Conservation (phyloP, 2,329 filamentous ascomycete genomes). For the Chaetomiaceae sp. region DNA sequence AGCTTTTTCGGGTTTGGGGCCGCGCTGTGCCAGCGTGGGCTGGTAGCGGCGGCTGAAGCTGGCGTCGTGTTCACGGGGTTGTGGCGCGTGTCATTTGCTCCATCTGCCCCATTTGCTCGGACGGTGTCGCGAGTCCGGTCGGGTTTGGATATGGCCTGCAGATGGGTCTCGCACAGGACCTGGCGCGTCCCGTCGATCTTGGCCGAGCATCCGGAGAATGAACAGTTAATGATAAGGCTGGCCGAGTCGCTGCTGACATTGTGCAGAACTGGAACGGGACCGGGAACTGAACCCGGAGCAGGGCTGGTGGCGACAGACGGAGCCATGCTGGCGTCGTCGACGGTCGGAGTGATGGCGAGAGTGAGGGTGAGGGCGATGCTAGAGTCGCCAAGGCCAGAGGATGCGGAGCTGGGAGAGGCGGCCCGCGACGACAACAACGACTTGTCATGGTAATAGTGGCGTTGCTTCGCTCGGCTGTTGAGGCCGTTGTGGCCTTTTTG, state of each 20-base stretch:
- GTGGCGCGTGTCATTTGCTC: background rate
- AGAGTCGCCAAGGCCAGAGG: background rate
- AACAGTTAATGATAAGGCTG: slow-evolving; percentile 9
- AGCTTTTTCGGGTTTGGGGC: slow-evolving; percentile 14
- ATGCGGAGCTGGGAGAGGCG: slow-evolving; percentile 13
- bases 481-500: background rate
- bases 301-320: background rate
- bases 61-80: background rate
- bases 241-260: background rate
- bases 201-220: slow-evolving; percentile 12
- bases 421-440: slow-evolving; percentile 15
- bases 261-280: background rate
- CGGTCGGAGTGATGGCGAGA: no score
- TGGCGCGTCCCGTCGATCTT: slow-evolving; percentile 13
- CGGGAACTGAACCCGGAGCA: background rate
- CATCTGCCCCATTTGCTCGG: slow-evolving; percentile 1
- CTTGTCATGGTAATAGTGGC: slow-evolving; percentile 18
- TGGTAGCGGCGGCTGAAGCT: background rate
- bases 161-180: slow-evolving; percentile 12
- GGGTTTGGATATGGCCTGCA: slow-evolving; percentile 4
- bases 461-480: background rate
- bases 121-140: background rate
- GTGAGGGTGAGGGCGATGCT: background rate
- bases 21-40: background rate
- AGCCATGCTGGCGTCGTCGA: slow-evolving; percentile 16